Evolutionary conservation across 2,329 filamentous ascomycete genomes (phyloP).

Genomic region (Xylariaceae sp.): DNA sequence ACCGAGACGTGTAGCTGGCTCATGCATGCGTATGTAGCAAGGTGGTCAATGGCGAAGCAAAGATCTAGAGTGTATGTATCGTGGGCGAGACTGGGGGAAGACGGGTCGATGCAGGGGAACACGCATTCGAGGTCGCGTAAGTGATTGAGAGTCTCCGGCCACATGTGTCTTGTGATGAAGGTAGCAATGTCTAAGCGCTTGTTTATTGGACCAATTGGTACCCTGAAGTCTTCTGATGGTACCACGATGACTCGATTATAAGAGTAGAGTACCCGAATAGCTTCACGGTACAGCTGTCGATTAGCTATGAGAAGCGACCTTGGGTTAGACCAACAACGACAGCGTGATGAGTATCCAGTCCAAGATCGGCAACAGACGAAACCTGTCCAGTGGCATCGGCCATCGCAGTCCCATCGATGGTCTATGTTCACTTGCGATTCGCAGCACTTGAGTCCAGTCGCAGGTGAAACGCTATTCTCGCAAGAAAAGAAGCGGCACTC

Average conservation of each 20-base stretch:
- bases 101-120: conserved; percentile 4
- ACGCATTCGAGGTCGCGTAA: conserved; percentile 9
- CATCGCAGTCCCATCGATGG: too few species aligned
- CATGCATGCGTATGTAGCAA: conserved; percentile 5
- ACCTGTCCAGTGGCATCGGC: neutral
- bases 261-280: conserved; percentile 8
- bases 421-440: neutral
- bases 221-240: conserved; percentile 4
- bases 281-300: conserved; percentile 4
- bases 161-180: conserved; percentile 16
- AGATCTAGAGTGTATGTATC: conserved; percentile 7
- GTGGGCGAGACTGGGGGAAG: neutral
- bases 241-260: conserved; percentile 8
- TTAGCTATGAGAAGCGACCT: conserved; percentile 1
- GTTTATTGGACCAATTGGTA: neutral
- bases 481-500: neutral
- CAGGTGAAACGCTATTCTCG: neutral
- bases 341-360: conserved; percentile 10
- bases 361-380: conserved; percentile 1
- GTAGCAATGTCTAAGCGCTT: conserved; percentile 9
- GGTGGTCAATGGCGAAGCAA: conserved; percentile 12
- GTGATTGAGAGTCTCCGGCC: conserved; percentile 11
- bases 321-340: conserved; percentile 9
- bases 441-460: neutral
- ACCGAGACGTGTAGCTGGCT: conserved; percentile 1